phyloP scores from a whole-genome alignment of 2,329 filamentous ascomycete species.

The Zalaria sp. region DNA sequence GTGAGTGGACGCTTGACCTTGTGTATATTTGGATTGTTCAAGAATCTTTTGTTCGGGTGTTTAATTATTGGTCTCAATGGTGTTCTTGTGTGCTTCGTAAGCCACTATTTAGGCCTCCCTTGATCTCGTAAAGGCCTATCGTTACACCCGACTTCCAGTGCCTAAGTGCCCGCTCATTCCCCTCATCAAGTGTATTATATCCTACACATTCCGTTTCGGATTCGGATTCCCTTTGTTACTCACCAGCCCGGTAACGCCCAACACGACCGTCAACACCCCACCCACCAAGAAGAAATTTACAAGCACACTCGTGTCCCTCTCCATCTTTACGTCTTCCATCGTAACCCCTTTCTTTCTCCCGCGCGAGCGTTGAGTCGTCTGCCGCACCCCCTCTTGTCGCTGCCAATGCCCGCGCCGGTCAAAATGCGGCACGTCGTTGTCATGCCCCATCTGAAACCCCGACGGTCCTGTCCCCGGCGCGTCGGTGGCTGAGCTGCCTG shows the following conservation, averaged over 20 bases:
- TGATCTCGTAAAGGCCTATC: too few relatives aligned
- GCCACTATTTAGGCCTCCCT: too few relatives aligned
- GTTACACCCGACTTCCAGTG: too few relatives aligned
- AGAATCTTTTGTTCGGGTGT: too few relatives aligned
- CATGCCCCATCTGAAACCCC: conserved; percentile 45
- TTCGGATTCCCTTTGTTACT: not conserved
- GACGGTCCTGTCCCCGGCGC: conserved; percentile 21
- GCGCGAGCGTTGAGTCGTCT: conserved; percentile 7
- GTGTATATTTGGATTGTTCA: too few relatives aligned
- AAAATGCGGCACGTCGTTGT: conserved; percentile 59
- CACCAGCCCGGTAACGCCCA: conserved; percentile 10
- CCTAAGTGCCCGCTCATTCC: too few relatives aligned
- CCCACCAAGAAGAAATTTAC: conserved; percentile 19
- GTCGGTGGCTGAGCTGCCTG: conserved; percentile 7
- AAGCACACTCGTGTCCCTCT: conserved; percentile 9
- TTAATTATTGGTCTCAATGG: too few relatives aligned
- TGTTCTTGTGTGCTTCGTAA: too few relatives aligned
- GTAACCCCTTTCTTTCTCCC: conserved; percentile 8
- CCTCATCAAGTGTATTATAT: too few relatives aligned
- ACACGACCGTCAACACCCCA: conserved; percentile 14
- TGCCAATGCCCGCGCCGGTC: conserved; percentile 57
- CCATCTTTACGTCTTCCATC: conserved; percentile 6
- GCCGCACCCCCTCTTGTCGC: conserved; percentile 50
- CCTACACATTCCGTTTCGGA: not conserved
- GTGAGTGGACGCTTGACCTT: too few relatives aligned